Conservation (phyloP, 148 eudicot genomes). For the Amaranthus palmeri region DNA sequence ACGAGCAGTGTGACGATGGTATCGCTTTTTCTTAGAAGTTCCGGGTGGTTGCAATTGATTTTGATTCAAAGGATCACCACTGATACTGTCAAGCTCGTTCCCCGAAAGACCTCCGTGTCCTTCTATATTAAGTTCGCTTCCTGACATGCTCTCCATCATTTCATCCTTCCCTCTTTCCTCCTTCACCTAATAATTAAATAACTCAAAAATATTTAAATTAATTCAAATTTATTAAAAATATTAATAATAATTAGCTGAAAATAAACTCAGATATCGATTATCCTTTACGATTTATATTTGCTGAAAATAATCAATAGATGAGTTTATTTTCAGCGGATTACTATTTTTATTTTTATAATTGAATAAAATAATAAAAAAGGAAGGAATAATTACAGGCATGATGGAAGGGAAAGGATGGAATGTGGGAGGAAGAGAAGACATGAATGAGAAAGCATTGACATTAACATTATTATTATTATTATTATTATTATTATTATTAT, state of each 20-base stretch:
- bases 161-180: conserved; percentile 80
- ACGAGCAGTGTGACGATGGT: conserved; percentile 89
- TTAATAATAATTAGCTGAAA: neutral
- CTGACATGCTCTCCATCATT: conserved; percentile 63
- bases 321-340: too few relatives aligned
- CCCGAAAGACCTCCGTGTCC: conserved; percentile 54
- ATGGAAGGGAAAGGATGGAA: conserved; percentile 60
- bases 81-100: conserved; percentile 55
- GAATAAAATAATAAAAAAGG: neutral
- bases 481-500: neutral
- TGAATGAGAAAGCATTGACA: conserved; percentile 55
- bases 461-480: neutral
- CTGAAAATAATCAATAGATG: too few relatives aligned
- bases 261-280: too few relatives aligned
- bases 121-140: conserved; percentile 68
- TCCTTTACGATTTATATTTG: too few relatives aligned
- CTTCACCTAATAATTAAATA: conserved; percentile 23
- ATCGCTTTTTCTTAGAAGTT: conserved; percentile 73
- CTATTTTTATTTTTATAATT: too few relatives aligned
- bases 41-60: conserved; percentile 25
- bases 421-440: conserved; percentile 43
- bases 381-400: conserved; percentile 43
- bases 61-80: conserved; percentile 15
- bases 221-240: neutral
- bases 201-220: neutral